Evolutionary conservation across 139 green algal genomes (phyloP), one percentile per base, ranked within the genome.

Genomic region (Spirogloea muscicola): DNA sequence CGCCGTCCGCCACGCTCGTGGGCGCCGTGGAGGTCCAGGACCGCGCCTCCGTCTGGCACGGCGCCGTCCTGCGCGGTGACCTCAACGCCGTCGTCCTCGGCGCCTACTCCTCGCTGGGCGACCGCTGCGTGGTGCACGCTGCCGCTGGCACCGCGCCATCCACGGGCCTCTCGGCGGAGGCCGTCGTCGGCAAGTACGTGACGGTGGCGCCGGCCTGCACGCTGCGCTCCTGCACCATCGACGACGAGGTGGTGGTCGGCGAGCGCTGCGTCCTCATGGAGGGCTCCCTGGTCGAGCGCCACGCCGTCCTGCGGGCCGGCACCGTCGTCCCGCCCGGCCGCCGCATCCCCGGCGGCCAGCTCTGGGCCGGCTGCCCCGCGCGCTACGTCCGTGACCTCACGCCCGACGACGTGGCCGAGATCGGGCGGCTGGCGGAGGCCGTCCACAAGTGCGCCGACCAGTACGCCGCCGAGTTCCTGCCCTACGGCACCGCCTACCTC

Each of bases 311-410:
- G 31, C 89, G 82, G n/a, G 90, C 88, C 1, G 92, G 91, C 21
- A 81, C 89, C 1, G 64, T 96, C 29, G 91, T 96, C 27, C 58
- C 87, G 1, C 91, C 92, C 13, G 84, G 85, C 41, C 87, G 86
- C 1, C 58, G 77, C 1, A 85, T 96, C 0, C 89, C 86, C n/a
- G 72, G 59, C 10, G 90, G 89, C n/a, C 67, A 97, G 86, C 76
- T 97, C 1, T 98, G 94, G 94, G 91, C 87, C 0, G 93, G 93
- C n/a, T 86, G 62, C 48, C 93, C 93, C 37, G 93, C 93, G 38
- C 88, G 87, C 73, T 88, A 77, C 29, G 80, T 86, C 4, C 57
- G 81, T 29, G 43, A 77, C 3, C 34, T 86, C 21, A 77, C 48
- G 9, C 21, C 16, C 6, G 68, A 86, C 38, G 80, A 86, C 37